A percentile compares a stretch with the other conserved stretches of the same genome.
phyloP scores from a whole-genome alignment of 306 rosid species.

The Betula pendula region DNA sequence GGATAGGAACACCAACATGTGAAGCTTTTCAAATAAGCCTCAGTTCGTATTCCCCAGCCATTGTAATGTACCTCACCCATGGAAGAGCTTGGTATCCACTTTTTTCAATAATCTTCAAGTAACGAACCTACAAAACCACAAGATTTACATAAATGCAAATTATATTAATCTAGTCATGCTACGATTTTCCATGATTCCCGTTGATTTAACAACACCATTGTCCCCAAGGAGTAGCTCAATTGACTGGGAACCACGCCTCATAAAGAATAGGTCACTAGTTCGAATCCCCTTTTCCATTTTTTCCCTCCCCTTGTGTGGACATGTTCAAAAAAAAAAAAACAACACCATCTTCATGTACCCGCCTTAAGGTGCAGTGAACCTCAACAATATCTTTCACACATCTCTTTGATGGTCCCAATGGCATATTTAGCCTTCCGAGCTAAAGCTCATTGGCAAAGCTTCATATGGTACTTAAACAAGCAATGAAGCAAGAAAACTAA shows the following conservation, averaged over 20 bases:
- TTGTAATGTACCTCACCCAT: slow-evolving; percentile 99
- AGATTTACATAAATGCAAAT: slow-evolving; percentile 10
- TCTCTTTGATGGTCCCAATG: background rate
- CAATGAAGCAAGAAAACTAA: background rate
- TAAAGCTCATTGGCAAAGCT: background rate
- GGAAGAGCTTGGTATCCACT: slow-evolving; percentile 99
- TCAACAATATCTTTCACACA: background rate
- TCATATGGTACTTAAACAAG: background rate
- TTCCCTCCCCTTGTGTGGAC: too few relatives aligned
- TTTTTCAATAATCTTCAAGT: slow-evolving; percentile 93
- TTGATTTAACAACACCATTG: slow-evolving; percentile 7
- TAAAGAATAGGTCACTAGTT: too few relatives aligned
- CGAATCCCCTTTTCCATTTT: too few relatives aligned
- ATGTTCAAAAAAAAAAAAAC: too few relatives aligned
- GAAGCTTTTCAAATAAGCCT: slow-evolving; percentile 62
- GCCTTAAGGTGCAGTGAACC: background rate
- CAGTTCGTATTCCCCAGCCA: slow-evolving; percentile 98
- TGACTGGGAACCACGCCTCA: too few relatives aligned
- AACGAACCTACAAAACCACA: slow-evolving; percentile 68
- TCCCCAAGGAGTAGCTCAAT: too few relatives aligned
- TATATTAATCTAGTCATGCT: slow-evolving; percentile 9
- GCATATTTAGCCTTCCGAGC: background rate
- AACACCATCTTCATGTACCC: too few relatives aligned
- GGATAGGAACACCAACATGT: slow-evolving; percentile 27
- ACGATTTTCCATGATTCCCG: slow-evolving; percentile 14